Conservation (phyloP, 495 filamentous ascomycete species). For the Platismatia glauca region DNA sequence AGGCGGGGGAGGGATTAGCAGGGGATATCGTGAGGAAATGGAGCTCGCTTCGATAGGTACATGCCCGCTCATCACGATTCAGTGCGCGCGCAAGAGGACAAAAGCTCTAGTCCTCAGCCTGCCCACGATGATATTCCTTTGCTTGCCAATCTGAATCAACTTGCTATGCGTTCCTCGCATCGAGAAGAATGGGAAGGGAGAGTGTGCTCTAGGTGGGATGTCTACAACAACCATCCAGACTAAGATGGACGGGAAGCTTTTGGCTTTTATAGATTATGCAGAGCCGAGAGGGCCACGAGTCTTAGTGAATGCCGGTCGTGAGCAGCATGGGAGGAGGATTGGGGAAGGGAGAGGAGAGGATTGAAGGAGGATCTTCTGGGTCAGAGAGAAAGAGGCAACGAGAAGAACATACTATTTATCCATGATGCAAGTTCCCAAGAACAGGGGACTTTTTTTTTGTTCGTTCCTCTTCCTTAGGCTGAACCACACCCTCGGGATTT, state of each 20-base stretch:
- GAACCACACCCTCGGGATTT: background rate
- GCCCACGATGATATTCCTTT: slow-evolving; percentile 3
- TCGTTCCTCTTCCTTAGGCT: background rate
- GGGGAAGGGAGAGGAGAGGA: background rate
- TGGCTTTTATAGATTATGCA: background rate
- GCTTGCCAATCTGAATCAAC: slow-evolving; percentile 3
- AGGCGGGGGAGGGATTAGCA: background rate
- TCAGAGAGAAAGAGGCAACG: too few relatives aligned
- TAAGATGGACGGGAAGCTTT: background rate
- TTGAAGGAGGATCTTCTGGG: background rate
- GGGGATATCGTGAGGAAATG: background rate
- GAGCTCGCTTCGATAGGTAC: background rate
- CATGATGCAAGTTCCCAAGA: background rate
- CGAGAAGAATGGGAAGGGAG: slow-evolving; percentile 2
- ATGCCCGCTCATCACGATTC: slow-evolving; percentile 2
- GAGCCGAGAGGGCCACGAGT: background rate
- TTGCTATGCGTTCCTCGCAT: slow-evolving; percentile 4
- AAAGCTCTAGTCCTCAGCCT: slow-evolving; percentile 2
- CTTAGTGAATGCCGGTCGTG: background rate
- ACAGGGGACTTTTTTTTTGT: background rate
- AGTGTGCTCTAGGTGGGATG: background rate
- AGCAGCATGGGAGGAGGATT: background rate
- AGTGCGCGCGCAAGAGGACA: background rate
- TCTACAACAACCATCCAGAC: slow-evolving; percentile 6
- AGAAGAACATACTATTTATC: slow-evolving; percentile 2